Evolutionary conservation across 2,329 filamentous ascomycete species (phyloP), one percentile per base, ranked within the genome.

Genomic region (Dichotomopilus funicola): DNA sequence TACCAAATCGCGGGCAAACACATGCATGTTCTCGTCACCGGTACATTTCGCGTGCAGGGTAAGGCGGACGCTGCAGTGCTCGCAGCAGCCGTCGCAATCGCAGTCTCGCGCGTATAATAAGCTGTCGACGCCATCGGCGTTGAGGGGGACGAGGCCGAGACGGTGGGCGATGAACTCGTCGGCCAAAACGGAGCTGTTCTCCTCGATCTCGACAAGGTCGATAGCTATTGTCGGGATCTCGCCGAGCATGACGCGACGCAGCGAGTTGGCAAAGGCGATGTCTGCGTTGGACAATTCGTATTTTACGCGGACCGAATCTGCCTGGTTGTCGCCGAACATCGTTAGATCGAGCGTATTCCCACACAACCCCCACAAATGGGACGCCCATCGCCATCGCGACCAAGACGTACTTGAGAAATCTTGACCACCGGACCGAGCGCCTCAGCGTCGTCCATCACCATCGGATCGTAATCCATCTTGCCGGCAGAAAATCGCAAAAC

Each of bases 131-230:
- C 89, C 88, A 67, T 89, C 88, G 56, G 89, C 89, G 69, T 87
- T 86, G 48, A 99, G 82, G 0, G 94, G 94, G 55, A 97, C 85
- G 47, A 97, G 83, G 36, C 94, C 92, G 11, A 99, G 81, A 46
- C 92, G 87, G 72, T 97, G 92, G 49, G 89, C 87, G 63, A 99
- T 86, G 72, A 97, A 96, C 73, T 99, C 92, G 72, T 99, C 92
- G 59, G 92, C 89, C 11, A 97, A 83, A 4, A 96, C 91, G n/a
- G 91, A 95, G 56, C 88, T 95, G 77, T 99, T 99, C 66, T 81
- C 82, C 68, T 95, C 86, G 62, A 99, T 86, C 71, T 97, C 90
- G 60, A 97, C 91, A 11, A 96, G 82, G 68, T 99, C 92, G 71
- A 97, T 91, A 61, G 94, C 91, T 65, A 97, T 85, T 31, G 90